A percentile compares a stretch with the other conserved stretches of the same genome.
Conservation (phyloP, 2,329 filamentous ascomycete species). For the Cercospora sojina region DNA sequence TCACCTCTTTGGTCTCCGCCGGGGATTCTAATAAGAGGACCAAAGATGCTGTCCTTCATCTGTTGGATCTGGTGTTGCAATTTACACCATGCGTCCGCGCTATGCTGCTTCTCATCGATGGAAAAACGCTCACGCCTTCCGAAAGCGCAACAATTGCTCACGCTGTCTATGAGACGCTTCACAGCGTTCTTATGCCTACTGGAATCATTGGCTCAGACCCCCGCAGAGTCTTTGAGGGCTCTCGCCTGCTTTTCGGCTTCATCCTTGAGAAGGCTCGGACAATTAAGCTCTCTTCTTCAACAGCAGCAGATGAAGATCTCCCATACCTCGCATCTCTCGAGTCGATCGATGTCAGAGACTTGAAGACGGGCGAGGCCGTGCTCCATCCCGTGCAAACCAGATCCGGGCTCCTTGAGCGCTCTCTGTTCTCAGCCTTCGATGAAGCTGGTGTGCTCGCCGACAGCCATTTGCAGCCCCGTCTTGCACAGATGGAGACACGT, state of each 20-base stretch:
- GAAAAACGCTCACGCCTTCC: constrained; percentile 32
- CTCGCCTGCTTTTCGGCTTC: constrained; percentile 40
- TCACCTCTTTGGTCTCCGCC: constrained; percentile 30
- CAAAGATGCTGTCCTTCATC: constrained; percentile 34
- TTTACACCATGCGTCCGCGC: constrained; percentile 41
- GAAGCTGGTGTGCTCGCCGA: constrained; percentile 27
- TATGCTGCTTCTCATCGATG: constrained; percentile 37
- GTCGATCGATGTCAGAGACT: constrained; percentile 35
- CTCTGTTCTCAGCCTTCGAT: constrained; percentile 33
- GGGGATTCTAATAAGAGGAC: constrained; percentile 13
- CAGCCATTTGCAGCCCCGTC: constrained; percentile 12
- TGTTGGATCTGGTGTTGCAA: constrained; percentile 34
- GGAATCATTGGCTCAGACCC: constrained; percentile 32
- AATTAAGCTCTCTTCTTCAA: constrained; percentile 20
- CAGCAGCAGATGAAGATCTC: constrained; percentile 20
- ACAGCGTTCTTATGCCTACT: constrained; percentile 35
- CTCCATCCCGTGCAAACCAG: constrained; percentile 31
- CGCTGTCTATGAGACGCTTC: constrained; percentile 31
- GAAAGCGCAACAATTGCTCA: constrained; percentile 39
- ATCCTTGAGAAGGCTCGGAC: constrained; percentile 38
- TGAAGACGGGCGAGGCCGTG: constrained; percentile 35
- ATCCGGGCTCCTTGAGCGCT: constrained; percentile 34
- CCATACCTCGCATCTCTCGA: constrained; percentile 33
- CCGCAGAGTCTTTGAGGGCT: constrained; percentile 37
- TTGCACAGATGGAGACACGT: constrained; percentile 15